Percentiles rank a stretch among this genome's conserved stretches.
Conservation (phyloP, 768 basidiomycete genomes). For the Suillus subalutaceus region DNA sequence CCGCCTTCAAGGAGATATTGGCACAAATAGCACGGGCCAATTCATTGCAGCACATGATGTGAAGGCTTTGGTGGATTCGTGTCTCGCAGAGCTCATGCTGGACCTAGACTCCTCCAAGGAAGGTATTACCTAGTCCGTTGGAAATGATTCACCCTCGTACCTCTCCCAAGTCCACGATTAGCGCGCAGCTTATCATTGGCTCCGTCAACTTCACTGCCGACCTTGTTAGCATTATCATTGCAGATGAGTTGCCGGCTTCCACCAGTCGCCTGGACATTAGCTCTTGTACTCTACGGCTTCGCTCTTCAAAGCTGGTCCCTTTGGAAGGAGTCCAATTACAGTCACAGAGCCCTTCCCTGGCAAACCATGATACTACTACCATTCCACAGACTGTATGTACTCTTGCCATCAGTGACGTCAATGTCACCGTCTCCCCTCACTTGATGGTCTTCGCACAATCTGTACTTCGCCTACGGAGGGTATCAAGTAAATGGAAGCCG, state of each 20-base stretch:
- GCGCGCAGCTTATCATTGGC: constrained; percentile 18
- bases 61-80: constrained; percentile 39
- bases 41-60: constrained; percentile 31
- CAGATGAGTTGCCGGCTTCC: constrained; percentile 17
- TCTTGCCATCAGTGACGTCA: constrained; percentile 43
- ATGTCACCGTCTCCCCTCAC: constrained; percentile 53
- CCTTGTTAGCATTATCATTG: constrained; percentile 3
- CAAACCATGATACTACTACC: constrained; percentile 8
- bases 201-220: constrained; percentile 21
- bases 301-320: constrained; percentile 15
- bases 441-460: constrained; percentile 63
- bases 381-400: constrained; percentile 31
- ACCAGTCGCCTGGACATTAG: constrained; percentile 21
- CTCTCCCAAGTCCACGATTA: constrained; percentile 10
- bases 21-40: constrained; percentile 16
- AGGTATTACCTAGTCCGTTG: constrained; percentile 20
- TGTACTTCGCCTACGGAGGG: constrained; percentile 52
- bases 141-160: constrained; percentile 24
- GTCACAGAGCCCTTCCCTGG: constrained; percentile 19
- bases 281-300: constrained; percentile 25
- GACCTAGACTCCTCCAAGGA: constrained; percentile 47
- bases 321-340: constrained; percentile 13
- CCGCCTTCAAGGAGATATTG: constrained; percentile 12
- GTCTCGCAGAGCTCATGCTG: constrained; percentile 38
- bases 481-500: constrained; percentile 22